These are phyloP conservation scores for Asterionellopsis glacialis DNA, from an alignment of 108 stramenopile genomes.

Conservation along the genomic window DNA sequence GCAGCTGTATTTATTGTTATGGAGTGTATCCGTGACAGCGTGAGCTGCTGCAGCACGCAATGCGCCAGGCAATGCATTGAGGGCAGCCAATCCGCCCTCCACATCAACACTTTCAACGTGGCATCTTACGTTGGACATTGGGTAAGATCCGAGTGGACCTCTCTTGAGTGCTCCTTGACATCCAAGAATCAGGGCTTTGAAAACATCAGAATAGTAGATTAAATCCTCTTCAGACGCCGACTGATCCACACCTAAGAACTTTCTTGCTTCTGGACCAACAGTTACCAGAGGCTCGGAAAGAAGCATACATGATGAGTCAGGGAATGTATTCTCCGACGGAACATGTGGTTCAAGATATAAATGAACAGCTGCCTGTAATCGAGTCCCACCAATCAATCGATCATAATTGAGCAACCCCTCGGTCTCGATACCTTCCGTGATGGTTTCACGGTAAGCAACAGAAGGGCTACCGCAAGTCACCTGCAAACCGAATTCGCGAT, in stretches of 20 bases:
- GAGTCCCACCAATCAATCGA: constrained; percentile 69
- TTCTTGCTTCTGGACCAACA: constrained; percentile 46
- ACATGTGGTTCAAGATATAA: constrained; percentile 38
- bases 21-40: constrained; percentile 44
- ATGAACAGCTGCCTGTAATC: constrained; percentile 67
- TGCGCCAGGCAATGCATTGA: constrained; percentile 68
- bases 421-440: constrained; percentile 53
- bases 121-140: constrained; percentile 67
- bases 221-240: constrained; percentile 39
- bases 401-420: constrained; percentile 69
- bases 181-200: constrained; percentile 63
- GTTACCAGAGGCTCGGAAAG: constrained; percentile 62
- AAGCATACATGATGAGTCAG: constrained; percentile 36
- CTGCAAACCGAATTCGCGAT: constrained; percentile 63
- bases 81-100: constrained; percentile 52
- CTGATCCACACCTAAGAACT: constrained; percentile 53
- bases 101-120: constrained; percentile 67
- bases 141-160: constrained; percentile 56
- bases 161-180: constrained; percentile 75
- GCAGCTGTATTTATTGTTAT: constrained; percentile 26
- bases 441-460: constrained; percentile 80
- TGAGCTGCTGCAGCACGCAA: constrained; percentile 72
- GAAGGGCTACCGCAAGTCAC: constrained; percentile 74
- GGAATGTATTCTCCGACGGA: not conserved
- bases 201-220: constrained; percentile 39